Base-by-base conservation (phyloP, 495 filamentous ascomycete genomes). In the Neurospora sp. region DNA sequence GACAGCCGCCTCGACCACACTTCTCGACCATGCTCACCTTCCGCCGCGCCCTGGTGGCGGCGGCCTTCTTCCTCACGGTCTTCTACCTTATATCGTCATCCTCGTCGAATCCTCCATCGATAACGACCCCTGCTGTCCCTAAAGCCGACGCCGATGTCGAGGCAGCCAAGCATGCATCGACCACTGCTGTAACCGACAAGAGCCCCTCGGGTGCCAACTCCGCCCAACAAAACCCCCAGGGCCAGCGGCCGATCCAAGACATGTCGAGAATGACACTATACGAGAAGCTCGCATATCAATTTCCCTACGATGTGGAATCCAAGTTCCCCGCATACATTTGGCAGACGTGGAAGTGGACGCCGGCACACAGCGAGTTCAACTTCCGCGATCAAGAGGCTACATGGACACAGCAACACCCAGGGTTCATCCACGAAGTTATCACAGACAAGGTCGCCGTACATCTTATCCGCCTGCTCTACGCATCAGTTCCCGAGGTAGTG, bases 281-380 rank as follows among this genome's bases (percentile, higher is more conserved):
- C 78, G 92, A 97, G 40, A 94, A 94, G 77, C 87, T 99, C 69
- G 92, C 89, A 44, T 97, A 96, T 84, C 92, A 96, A 77, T 99
- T 95, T 79, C 94, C 94, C 14, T 99, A 98, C 83, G 91, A 96
- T 75, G 87, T 94, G 68, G 89, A 93, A 74, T 80, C 84, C 72
- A 94, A 93, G 80, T 99, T 99, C 81, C 96, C 96, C 0, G 94
- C 94, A 38, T 99, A 97, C 82, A 96, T 99, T 74, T 99, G 96
- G 96, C 96, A 99, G 84, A 99, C 96, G 46, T 99, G 96, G 96
- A 97, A 96, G 82, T 92, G 91, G 79, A 91, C 90, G 1, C 96
- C 96, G 1, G 87, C 90, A 1, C 91, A 91, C n/a, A 85, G 88
- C 70, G 88, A 93, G 73, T 99, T 99, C 78, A 82, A 84, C 7